Conservation (phyloP, 179 eudicot species). For the Spergularia azorica region DNA sequence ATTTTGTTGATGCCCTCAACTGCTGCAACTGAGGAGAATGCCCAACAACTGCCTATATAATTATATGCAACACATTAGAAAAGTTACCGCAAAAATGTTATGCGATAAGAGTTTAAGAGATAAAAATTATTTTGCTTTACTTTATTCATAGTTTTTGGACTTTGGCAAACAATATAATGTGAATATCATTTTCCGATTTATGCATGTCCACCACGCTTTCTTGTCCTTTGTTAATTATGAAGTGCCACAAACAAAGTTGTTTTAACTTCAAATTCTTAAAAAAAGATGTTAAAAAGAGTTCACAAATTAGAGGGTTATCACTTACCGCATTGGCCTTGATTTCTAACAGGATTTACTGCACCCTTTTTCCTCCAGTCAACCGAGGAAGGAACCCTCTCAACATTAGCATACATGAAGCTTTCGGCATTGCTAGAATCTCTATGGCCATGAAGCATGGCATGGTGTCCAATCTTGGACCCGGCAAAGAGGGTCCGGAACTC, state of each 20-base stretch:
- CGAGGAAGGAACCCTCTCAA: conserved; percentile 42
- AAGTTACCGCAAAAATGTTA: too few relatives aligned
- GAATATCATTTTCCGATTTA: too few relatives aligned
- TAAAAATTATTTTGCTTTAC: too few relatives aligned
- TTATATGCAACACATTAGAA: too few relatives aligned
- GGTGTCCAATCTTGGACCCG: conserved; percentile 62
- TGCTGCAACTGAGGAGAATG: conserved; percentile 66
- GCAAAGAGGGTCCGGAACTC: conserved; percentile 53
- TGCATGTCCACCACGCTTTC: too few relatives aligned
- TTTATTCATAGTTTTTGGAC: too few relatives aligned
- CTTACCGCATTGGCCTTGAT: conserved; percentile 86
- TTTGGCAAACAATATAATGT: too few relatives aligned
- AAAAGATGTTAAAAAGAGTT: too few relatives aligned
- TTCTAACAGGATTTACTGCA: conserved; percentile 64
- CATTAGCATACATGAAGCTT: conserved; percentile 63
- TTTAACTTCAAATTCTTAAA: too few relatives aligned
- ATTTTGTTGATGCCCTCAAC: conserved; percentile 83
- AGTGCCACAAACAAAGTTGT: not conserved
- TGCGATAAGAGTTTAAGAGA: too few relatives aligned
- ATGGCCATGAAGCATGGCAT: conserved; percentile 51
- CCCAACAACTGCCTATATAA: conserved; percentile 78
- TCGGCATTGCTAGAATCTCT: conserved; percentile 4
- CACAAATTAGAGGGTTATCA: not conserved
- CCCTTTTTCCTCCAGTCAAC: conserved; percentile 87
- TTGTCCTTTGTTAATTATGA: too few relatives aligned